Percentiles rank a stretch among this genome's conserved stretches.
phyloP scores from a whole-genome alignment of 805 yeast species.

The Candida broadrunensis region DNA sequence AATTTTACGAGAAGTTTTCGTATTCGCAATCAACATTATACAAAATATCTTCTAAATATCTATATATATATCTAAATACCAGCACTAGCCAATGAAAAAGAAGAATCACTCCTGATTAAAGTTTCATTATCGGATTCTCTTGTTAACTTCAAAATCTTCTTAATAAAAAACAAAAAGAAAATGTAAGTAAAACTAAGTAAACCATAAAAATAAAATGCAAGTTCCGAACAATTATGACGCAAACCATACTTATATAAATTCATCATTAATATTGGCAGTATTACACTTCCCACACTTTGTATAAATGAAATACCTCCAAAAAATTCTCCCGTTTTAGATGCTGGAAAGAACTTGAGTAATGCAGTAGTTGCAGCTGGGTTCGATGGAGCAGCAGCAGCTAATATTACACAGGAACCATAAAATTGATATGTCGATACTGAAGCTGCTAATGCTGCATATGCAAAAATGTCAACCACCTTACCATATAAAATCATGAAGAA shows the following conservation, averaged over 20 bases:
- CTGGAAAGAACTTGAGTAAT: slow-evolving; percentile 56
- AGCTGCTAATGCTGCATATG: slow-evolving; percentile 28
- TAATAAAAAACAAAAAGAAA: slow-evolving; percentile 3
- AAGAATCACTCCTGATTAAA: slow-evolving; percentile 1
- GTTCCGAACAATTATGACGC: slow-evolving; percentile 14
- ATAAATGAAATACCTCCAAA: slow-evolving; percentile 43
- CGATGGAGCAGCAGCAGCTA: slow-evolving; percentile 45
- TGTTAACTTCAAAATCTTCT: slow-evolving; percentile 6
- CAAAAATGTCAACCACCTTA: slow-evolving; percentile 31
- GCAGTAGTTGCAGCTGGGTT: slow-evolving; percentile 58
- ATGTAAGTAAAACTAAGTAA: slow-evolving; percentile 4
- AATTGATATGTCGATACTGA: slow-evolving; percentile 41
- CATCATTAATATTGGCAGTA: slow-evolving; percentile 48
- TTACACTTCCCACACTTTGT: slow-evolving; percentile 43
- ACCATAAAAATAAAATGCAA: slow-evolving; percentile 16
- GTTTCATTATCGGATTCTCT: slow-evolving; percentile 1
- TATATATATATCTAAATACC: no score
- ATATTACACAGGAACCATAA: slow-evolving; percentile 29
- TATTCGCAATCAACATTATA: no score
- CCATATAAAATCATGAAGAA: slow-evolving; percentile 32
- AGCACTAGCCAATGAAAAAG: background rate
- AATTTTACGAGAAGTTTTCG: no score
- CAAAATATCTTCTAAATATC: no score
- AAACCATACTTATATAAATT: slow-evolving; percentile 37
- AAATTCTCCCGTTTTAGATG: slow-evolving; percentile 11